These are phyloP conservation scores for Yamadazyma spencermartinsiae DNA, from an alignment of 1,139 yeast species.

Conservation along the genomic window DNA sequence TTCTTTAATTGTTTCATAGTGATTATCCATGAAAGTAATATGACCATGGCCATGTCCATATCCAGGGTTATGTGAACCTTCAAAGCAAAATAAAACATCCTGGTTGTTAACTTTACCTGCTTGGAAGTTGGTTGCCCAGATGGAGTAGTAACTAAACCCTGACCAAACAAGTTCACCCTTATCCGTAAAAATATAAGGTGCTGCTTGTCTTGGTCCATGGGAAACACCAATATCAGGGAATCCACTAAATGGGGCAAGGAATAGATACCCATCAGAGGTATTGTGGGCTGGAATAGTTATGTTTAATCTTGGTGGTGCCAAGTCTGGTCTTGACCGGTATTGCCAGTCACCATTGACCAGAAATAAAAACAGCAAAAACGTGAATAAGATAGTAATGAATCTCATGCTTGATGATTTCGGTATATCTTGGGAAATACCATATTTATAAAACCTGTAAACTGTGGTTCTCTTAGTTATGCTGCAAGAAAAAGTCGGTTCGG, in stretches of 20 bases:
- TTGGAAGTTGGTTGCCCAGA: conserved; percentile 35
- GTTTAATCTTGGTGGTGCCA: conserved; percentile 33
- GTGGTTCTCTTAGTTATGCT: not conserved
- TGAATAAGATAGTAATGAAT: not conserved
- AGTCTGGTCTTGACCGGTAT: conserved; percentile 33
- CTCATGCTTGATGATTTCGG: not conserved
- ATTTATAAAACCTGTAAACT: not conserved
- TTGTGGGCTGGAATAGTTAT: conserved; percentile 25
- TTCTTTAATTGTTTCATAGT: conserved; percentile 28
- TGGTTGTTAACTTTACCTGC: conserved; percentile 25
- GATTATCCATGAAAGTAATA: conserved; percentile 26
- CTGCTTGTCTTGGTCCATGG: conserved; percentile 27
- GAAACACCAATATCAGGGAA: conserved; percentile 20
- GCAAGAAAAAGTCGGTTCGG: conserved; percentile 4
- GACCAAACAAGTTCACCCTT: conserved; percentile 38
- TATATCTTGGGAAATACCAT: not conserved
- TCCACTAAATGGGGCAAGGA: conserved; percentile 33
- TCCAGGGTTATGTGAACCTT: conserved; percentile 32
- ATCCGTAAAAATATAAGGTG: conserved; percentile 32
- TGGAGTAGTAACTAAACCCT: conserved; percentile 30
- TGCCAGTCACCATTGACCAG: conserved; percentile 28
- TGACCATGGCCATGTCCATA: conserved; percentile 43
- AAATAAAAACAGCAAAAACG: conserved; percentile 3
- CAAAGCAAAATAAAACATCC: conserved; percentile 29
- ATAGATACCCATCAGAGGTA: conserved; percentile 28